These are phyloP conservation scores for Exsudoporus frostii DNA, from an alignment of 768 basidiomycete genomes.

Conservation along the genomic window DNA sequence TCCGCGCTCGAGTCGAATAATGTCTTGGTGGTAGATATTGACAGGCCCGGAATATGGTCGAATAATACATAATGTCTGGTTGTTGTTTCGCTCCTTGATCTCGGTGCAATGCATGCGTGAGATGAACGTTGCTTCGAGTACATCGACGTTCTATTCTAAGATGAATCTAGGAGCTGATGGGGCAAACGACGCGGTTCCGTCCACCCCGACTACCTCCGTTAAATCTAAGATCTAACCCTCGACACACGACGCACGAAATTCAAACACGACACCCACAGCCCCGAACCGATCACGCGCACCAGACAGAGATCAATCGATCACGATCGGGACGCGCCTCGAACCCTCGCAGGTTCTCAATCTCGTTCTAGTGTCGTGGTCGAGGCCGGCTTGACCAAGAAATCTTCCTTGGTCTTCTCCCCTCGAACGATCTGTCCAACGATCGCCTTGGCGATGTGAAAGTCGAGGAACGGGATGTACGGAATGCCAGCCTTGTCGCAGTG, in stretches of 20 bases:
- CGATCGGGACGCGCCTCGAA: neutral
- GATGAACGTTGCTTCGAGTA: too few species aligned
- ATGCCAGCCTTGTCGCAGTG: slow-evolving; percentile 83
- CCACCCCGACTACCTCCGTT: neutral
- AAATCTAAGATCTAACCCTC: neutral
- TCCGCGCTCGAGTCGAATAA: neutral
- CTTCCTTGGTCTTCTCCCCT: slow-evolving; percentile 43
- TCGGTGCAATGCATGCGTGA: neutral
- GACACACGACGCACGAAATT: neutral
- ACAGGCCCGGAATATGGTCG: neutral
- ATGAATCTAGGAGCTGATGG: neutral
- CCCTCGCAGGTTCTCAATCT: neutral
- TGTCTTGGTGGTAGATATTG: neutral
- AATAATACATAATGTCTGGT: neutral
- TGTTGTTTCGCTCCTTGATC: neutral
- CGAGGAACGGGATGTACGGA: slow-evolving; percentile 70
- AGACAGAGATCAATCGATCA: neutral
- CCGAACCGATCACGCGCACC: neutral
- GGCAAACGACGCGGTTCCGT: neutral
- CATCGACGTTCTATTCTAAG: neutral
- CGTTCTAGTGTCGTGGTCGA: neutral
- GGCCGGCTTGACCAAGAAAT: slow-evolving; percentile 17
- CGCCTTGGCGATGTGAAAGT: slow-evolving; percentile 61
- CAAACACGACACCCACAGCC: neutral
- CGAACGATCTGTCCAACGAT: slow-evolving; percentile 67